phyloP scores from a whole-genome alignment of 2,329 filamentous ascomycete genomes.

The Byssoonygena ceratinophila region DNA sequence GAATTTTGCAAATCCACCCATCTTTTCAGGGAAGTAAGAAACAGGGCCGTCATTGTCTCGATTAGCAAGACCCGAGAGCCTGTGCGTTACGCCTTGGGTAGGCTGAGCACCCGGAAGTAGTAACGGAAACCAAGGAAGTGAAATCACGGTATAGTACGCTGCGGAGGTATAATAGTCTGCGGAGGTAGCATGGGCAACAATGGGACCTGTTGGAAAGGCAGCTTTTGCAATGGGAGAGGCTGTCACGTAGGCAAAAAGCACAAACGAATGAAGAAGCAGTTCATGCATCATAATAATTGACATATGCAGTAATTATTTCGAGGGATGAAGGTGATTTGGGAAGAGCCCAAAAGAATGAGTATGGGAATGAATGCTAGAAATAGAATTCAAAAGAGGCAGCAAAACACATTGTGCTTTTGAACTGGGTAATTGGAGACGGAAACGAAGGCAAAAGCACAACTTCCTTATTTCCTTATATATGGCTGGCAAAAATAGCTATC shows the following conservation, averaged over 20 bases:
- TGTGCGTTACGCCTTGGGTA: background rate
- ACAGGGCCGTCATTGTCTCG: background rate
- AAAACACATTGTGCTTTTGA: no score
- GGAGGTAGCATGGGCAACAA: background rate
- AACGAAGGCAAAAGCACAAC: no score
- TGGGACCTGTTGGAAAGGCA: background rate
- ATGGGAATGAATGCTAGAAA: no score
- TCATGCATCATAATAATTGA: no score
- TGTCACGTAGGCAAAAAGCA: background rate
- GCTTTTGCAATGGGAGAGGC: background rate
- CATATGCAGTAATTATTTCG: no score
- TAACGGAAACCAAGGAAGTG: background rate
- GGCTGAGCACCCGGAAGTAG: background rate
- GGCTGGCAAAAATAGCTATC: no score
- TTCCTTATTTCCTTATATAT: background rate
- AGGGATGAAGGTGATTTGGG: no score
- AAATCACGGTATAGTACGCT: no score
- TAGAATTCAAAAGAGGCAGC: no score
- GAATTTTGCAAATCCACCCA: background rate
- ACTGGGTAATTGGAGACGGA: no score
- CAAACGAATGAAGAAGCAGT: background rate
- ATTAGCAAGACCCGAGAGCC: background rate
- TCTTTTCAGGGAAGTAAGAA: background rate
- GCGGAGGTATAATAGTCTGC: background rate
- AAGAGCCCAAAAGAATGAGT: no score